Conservation (phyloP, 257 asterid species). For the Cynanchum wilfordii region DNA sequence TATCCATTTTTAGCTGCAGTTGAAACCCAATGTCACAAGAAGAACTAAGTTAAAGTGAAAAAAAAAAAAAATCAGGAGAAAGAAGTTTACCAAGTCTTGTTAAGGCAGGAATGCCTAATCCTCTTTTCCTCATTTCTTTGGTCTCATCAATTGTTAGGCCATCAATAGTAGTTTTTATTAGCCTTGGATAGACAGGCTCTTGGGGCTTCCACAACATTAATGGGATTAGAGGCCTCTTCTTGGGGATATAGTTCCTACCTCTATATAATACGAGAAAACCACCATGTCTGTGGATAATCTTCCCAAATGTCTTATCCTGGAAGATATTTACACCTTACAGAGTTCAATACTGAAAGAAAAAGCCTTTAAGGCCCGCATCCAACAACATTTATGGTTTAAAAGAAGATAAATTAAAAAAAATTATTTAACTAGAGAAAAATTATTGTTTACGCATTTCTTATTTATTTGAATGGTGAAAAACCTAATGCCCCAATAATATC, state of each 20-base stretch:
- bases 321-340: slow-evolving; percentile 11
- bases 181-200: slow-evolving; percentile 91
- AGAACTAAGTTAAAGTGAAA: slow-evolving; percentile 1
- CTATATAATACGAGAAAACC: slow-evolving; percentile 63
- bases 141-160: slow-evolving; percentile 89
- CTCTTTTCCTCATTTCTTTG: slow-evolving; percentile 72
- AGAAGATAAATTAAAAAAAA: neutral
- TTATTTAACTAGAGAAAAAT: neutral
- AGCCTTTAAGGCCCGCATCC: neutral
- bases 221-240: slow-evolving; percentile 64
- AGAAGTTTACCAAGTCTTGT: slow-evolving; percentile 67
- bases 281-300: slow-evolving; percentile 74
- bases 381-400: neutral
- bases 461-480: neutral
- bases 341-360: neutral
- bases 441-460: neutral
- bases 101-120: slow-evolving; percentile 59
- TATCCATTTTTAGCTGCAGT: slow-evolving; percentile 88
- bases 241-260: slow-evolving; percentile 65
- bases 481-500: neutral
- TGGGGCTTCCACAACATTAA: slow-evolving; percentile 95
- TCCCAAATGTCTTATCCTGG: slow-evolving; percentile 85
- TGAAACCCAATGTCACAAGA: slow-evolving; percentile 7
- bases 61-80: slow-evolving; percentile 5
- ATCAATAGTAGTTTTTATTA: slow-evolving; percentile 72